Evolutionary conservation across 768 basidiomycete genomes (phyloP), one percentile per base, ranked within the genome.

Genomic region (Amanita fuliginea): DNA sequence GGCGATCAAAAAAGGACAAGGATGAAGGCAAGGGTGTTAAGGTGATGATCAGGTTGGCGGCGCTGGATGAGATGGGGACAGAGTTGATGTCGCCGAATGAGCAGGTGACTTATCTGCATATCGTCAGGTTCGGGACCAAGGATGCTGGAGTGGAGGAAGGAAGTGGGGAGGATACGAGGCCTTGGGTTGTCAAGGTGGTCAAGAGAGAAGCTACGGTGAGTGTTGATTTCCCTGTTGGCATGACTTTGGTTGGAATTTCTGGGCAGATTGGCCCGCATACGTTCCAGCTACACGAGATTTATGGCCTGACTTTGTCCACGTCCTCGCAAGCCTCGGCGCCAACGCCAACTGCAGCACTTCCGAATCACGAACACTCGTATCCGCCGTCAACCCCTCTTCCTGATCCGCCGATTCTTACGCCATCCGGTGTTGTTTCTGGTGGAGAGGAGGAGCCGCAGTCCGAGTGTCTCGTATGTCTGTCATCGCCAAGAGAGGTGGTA

Each of bases 211-310:
- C 93, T 28, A 83, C 83, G 48, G 83, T 83, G 42, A 53, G 75
- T 62, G 18, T 30, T 21, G 18, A 3, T 47, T 3, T 32, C 6
- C 35, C 26, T 26, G 26, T n/a, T 42, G 42, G 19, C 14, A 46
- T 40, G 16, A n/a, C 10, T 3, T 3, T 14, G 22, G 16, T 14
- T 24, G 14, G 26, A n/a, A 42, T 10, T 11, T n/a, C 49, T 24
- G 11, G 53, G 16, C 57, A 86, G 83, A 96, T 97, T 59, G 93
- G 93, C 3, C 75, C 84, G 4, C 91, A 94, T 60, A 91, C 90
- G 0, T 97, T 97, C 80, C 86, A 93, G 47, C 71, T 97, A 26
- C 92, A 95, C 60, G 93, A 97, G 61, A 97, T 97, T 42, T 97
- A 86, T 57, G 93, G 93, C 42, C 76, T 97, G 4, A 81, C 88